Conservation (phyloP, 768 basidiomycete genomes). For the Boletus barrowsii region DNA sequence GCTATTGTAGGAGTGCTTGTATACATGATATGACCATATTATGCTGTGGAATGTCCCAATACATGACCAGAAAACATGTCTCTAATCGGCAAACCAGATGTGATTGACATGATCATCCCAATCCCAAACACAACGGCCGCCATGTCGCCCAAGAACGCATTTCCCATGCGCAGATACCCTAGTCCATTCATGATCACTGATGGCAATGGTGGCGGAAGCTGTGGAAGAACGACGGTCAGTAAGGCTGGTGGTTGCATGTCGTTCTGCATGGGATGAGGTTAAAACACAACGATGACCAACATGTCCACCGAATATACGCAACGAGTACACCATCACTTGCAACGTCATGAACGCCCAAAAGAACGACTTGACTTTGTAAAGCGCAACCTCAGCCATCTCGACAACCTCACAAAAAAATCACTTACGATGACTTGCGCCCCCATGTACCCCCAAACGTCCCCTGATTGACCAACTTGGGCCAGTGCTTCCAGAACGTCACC, state of each 20-base stretch:
- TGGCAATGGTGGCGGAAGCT: conserved; percentile 63
- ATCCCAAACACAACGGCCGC: conserved; percentile 68
- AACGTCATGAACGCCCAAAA: conserved; percentile 80
- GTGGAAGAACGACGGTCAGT: conserved; percentile 56
- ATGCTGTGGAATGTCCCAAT: conserved; percentile 1
- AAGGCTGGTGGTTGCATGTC: conserved; percentile 57
- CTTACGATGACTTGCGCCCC: no score
- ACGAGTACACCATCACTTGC: conserved; percentile 66
- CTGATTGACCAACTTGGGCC: conserved; percentile 53
- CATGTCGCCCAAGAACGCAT: conserved; percentile 67
- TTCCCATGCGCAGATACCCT: conserved; percentile 68
- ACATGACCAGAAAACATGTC: not conserved
- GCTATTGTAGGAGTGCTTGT: no score
- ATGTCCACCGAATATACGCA: conserved; percentile 66
- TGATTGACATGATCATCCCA: conserved; percentile 58
- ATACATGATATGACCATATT: no score
- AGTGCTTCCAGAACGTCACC: conserved; percentile 50
- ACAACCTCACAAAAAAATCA: no score
- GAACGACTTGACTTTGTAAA: conserved; percentile 63
- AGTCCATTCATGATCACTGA: conserved; percentile 57
- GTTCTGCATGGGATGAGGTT: conserved; percentile 40
- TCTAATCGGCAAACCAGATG: conserved; percentile 42
- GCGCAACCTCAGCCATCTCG: no score
- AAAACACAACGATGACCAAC: conserved; percentile 39
- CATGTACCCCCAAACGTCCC: no score